phyloP scores from a whole-genome alignment of 768 basidiomycete genomes.

The Xerocomellus amylosporus region DNA sequence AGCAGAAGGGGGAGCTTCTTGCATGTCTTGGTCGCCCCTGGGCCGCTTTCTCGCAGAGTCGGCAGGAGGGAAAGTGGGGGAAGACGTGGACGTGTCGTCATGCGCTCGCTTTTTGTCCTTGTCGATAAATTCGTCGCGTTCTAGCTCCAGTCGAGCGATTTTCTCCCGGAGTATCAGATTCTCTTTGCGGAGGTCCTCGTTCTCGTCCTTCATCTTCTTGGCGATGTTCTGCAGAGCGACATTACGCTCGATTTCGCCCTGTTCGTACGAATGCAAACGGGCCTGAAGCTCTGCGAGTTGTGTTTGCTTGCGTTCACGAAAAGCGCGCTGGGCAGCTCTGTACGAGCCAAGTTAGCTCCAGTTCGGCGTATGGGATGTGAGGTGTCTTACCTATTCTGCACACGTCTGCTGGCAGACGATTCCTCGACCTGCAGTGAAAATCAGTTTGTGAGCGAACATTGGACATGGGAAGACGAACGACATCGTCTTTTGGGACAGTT shows the following conservation, averaged over 20 bases:
- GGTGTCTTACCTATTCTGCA: conserved; percentile 65
- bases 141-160: conserved; percentile 41
- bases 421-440: conserved; percentile 39
- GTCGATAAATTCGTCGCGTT: conserved; percentile 29
- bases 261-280: conserved; percentile 79
- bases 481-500: conserved; percentile 39
- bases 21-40: conserved; percentile 28
- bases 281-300: conserved; percentile 87
- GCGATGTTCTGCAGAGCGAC: conserved; percentile 80
- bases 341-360: conserved; percentile 8
- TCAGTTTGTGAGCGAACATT: conserved; percentile 7
- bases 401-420: conserved; percentile 56
- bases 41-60: conserved; percentile 39
- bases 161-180: conserved; percentile 58
- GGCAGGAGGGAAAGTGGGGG: conserved; percentile 21
- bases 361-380: background rate
- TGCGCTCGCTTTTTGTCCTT: conserved; percentile 58
- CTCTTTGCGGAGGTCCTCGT: conserved; percentile 68
- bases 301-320: conserved; percentile 85
- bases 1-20: conserved; percentile 15
- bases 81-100: conserved; percentile 45
- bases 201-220: conserved; percentile 84
- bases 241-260: conserved; percentile 87
- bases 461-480: conserved; percentile 40
- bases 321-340: conserved; percentile 86